phyloP scores from a whole-genome alignment of 2,329 filamentous ascomycete species.

The Aspergillus sp. region DNA sequence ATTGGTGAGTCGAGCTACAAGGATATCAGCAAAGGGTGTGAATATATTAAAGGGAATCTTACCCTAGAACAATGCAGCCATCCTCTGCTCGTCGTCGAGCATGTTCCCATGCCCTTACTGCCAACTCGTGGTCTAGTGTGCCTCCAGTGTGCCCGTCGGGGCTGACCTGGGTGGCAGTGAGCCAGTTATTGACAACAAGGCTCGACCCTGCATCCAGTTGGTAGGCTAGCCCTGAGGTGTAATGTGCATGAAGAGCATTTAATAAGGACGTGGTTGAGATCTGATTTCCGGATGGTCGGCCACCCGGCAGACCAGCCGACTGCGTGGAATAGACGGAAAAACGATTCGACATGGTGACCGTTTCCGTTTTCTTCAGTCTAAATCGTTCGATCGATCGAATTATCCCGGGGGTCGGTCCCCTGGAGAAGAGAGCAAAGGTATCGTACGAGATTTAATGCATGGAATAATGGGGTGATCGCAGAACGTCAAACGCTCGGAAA shows the following conservation, averaged over 20 bases:
- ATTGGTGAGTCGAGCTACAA: constrained; percentile 78
- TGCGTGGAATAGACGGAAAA: constrained; percentile 63
- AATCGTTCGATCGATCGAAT: neutral
- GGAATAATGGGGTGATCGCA: constrained; percentile 1
- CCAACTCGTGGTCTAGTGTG: constrained; percentile 76
- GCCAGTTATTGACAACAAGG: constrained; percentile 92
- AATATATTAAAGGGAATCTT: constrained; percentile 34
- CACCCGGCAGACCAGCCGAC: constrained; percentile 55
- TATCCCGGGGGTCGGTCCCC: neutral
- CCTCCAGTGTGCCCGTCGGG: constrained; percentile 70
- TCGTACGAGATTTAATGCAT: constrained; percentile 7
- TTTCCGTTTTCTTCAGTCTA: neutral
- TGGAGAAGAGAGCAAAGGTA: neutral
- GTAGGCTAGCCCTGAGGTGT: constrained; percentile 79
- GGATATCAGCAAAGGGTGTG: neutral
- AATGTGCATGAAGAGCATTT: constrained; percentile 88
- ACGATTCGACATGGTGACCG: constrained; percentile 55
- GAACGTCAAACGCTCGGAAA: neutral
- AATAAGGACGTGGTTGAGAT: constrained; percentile 91
- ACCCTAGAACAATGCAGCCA: constrained; percentile 88
- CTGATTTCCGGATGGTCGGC: constrained; percentile 63
- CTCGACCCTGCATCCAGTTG: constrained; percentile 85
- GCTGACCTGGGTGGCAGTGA: constrained; percentile 72
- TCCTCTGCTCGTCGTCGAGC: constrained; percentile 91
- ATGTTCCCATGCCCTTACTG: constrained; percentile 90